A percentile compares a stretch with the other conserved stretches of the same genome.
Conservation (phyloP, 495 filamentous ascomycete species). For the Aspergillus hancockii region DNA sequence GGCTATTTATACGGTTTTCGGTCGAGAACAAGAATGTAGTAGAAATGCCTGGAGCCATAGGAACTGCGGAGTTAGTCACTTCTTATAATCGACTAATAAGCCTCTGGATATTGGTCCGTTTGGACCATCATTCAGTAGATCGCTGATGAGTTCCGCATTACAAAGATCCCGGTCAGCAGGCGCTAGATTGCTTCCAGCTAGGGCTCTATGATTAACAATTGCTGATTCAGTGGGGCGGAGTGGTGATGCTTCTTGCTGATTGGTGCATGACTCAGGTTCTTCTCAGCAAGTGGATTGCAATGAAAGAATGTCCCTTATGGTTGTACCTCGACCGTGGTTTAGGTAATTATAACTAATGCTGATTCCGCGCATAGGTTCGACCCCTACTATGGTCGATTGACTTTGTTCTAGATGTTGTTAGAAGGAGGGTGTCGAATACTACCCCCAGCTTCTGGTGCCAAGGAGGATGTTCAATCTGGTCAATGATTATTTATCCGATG, state of each 20-base stretch:
- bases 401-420: too few relatives aligned
- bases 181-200: slow-evolving; percentile 4
- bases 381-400: too few relatives aligned
- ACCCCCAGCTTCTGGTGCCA: too few relatives aligned
- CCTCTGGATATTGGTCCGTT: neutral
- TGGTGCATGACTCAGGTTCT: neutral
- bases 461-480: too few relatives aligned
- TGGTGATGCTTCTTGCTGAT: neutral
- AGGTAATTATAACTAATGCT: neutral
- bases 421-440: too few relatives aligned
- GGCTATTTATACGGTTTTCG: slow-evolving; percentile 36
- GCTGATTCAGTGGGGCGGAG: slow-evolving; percentile 7
- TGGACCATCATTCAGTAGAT: neutral
- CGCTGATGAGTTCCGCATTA: slow-evolving; percentile 17
- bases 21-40: slow-evolving; percentile 21
- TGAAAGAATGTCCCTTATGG: too few relatives aligned
- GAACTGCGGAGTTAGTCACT: slow-evolving; percentile 20
- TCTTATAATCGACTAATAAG: slow-evolving; percentile 25
- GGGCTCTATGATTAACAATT: slow-evolving; percentile 3
- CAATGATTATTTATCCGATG: too few relatives aligned
- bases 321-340: slow-evolving; percentile 1
- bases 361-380: too few relatives aligned
- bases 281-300: neutral
- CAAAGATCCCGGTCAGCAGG: slow-evolving; percentile 36
- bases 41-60: slow-evolving; percentile 36